These are phyloP conservation scores for Helicocarpus griseus DNA, from an alignment of 2,329 filamentous ascomycete genomes.

Conservation along the genomic window DNA sequence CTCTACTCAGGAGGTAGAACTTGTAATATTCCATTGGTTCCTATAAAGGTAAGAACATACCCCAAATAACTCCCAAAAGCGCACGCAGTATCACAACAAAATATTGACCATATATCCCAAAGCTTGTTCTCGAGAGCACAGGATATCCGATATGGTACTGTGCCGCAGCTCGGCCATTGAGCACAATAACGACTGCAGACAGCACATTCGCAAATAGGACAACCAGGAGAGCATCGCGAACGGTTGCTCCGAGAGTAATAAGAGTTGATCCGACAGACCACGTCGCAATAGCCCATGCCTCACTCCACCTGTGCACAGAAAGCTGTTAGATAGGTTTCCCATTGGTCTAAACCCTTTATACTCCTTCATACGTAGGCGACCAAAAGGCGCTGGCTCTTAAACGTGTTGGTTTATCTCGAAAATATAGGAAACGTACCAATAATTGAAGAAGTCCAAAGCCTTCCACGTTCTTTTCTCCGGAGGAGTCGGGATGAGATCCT, in stretches of 20 bases:
- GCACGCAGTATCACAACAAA: conserved; percentile 14
- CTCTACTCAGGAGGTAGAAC: no score
- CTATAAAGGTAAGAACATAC: conserved; percentile 4
- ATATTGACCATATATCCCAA: conserved; percentile 14
- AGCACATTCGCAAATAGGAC: conserved; percentile 16
- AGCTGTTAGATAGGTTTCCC: no score
- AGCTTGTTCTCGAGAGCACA: conserved; percentile 12
- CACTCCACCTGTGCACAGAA: conserved; percentile 14
- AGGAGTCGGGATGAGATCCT: conserved; percentile 16
- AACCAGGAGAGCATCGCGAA: conserved; percentile 15
- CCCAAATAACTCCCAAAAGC: conserved; percentile 14
- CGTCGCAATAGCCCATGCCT: conserved; percentile 17
- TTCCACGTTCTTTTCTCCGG: conserved; percentile 16
- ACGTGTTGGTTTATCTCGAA: no score
- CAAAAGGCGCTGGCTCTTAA: no score
- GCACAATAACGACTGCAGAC: conserved; percentile 15
- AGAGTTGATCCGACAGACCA: conserved; percentile 16
- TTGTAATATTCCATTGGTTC: background rate
- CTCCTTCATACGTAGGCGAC: no score
- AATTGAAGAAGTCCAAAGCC: conserved; percentile 16
- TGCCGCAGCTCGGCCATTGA: conserved; percentile 14
- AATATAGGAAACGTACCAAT: conserved; percentile 9
- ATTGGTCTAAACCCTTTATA: no score
- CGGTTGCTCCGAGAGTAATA: conserved; percentile 15
- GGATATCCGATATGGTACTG: conserved; percentile 15